Base-by-base conservation (phyloP, 805 yeast genomes). In the Candida xyloterini region DNA sequence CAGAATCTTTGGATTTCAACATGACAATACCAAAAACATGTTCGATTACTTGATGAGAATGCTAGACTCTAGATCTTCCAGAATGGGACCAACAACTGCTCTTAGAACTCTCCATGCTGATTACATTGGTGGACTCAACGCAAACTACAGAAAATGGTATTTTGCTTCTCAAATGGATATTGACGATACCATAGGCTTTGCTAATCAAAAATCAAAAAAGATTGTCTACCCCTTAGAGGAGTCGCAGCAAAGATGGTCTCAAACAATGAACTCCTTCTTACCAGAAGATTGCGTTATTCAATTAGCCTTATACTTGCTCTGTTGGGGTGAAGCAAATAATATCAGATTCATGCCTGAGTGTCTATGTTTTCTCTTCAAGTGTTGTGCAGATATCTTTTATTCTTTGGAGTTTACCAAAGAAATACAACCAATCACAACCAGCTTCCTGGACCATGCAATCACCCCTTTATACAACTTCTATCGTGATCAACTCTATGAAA, bases 281-380 rank as follows among this genome's bases (percentile, higher is more conserved):
- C 70, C 82, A 1, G 65, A 67, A 20, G 85, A 80, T 40, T 71
- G 79, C 42, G 66, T 78, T 3, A 63, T 70, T 11, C 95, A 88
- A 47, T 48, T 88, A 13, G 78, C 85, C 0, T 60, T 88, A 7
- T 89, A 80, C 53, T 67, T 88, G 10, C 59, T 85, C 40, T 76
- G 86, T 46, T 88, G 96, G 96, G 95, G 95, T 1, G 96, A 88
- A 57, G 88, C 95, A 0, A 86, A 84, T 54, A 89, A 86, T 51
- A 57, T 88, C 2, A 70, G 96, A 46, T 88, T 84, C 52, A 81
- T 88, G 79, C 96, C 96, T 0, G 96, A 88, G 56, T 86, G 95
- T 52, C 57, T 88, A 15, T 86, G 95, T 46, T 88, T 89, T 50
- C 76, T 88, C 18, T 87, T 81, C 66, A 85, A 87, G 53, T 82